These are phyloP conservation scores for Coniophora puteana DNA, from an alignment of 1,284 basidiomycete species.

Conservation along the genomic window DNA sequence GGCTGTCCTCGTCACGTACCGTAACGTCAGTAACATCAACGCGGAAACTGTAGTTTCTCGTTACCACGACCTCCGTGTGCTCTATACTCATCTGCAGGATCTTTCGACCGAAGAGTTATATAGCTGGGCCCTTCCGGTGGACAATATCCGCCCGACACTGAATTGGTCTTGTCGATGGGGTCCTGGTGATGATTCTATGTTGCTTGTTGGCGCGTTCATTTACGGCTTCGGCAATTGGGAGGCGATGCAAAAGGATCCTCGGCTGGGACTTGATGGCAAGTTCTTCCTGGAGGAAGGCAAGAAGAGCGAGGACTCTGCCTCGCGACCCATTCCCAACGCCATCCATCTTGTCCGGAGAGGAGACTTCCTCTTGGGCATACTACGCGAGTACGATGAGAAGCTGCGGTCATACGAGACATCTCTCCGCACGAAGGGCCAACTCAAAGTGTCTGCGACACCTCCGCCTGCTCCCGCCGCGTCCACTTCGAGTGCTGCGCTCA, in stretches of 20 bases:
- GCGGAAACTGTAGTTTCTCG: constrained; percentile 95
- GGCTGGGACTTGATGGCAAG: constrained; percentile 83
- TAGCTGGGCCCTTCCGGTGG: constrained; percentile 85
- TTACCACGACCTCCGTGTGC: constrained; percentile 85
- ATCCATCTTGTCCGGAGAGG: constrained; percentile 97
- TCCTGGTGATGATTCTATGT: constrained; percentile 89
- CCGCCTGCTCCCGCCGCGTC: constrained; percentile 66
- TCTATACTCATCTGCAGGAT: constrained; percentile 79
- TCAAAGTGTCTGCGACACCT: constrained; percentile 66
- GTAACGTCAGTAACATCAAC: constrained; percentile 91
- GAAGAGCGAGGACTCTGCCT: constrained; percentile 78
- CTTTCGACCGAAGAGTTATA: constrained; percentile 62
- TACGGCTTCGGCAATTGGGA: constrained; percentile 99
- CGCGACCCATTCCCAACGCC: constrained; percentile 87
- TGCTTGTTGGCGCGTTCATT: constrained; percentile 89
- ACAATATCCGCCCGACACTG: constrained; percentile 89
- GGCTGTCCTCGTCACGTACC: constrained; percentile 90
- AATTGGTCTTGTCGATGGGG: constrained; percentile 98
- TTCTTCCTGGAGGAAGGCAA: constrained; percentile 98
- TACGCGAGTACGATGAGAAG: constrained; percentile 93
- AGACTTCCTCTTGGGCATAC: constrained; percentile 87
- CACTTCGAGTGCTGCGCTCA: constrained; percentile 48
- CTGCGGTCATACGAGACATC: constrained; percentile 78
- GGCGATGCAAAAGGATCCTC: constrained; percentile 84
- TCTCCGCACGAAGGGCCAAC: constrained; percentile 58